Evolutionary conservation across 2,329 filamentous ascomycete species (phyloP), one percentile per base, ranked within the genome.

Genomic region (Penicillium sp.): DNA sequence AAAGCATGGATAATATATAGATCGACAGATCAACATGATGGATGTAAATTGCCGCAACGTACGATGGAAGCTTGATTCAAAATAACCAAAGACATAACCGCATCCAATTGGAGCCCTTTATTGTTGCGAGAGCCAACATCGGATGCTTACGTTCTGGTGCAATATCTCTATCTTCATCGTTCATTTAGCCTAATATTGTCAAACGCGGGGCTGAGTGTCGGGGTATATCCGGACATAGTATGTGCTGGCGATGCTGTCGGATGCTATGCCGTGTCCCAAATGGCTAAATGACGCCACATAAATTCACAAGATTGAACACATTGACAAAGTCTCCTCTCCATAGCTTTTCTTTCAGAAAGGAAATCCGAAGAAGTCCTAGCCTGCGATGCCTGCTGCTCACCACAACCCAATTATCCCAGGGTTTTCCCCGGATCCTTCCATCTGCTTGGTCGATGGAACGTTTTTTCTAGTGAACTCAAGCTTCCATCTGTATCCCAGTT

Each of bases 381-480:
- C 23, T 19, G 13, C 18, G 4, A 52, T 52, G 27, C 19, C n/a
- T 18, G n/a, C 16, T 29, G 10, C 29, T 19, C 6, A 41, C n/a
- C 42, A 39, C 10, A 79, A 79, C 56, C 77, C 77, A 2, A 74
- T 79, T 30, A 61, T 79, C 2, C 74, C 78, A 4, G 78, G 77
- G 11, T 80, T 75, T 48, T 70, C 77, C 47, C 73, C 77, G 0
- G 77, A 79, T 56, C 77, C 77, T 1, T 76, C 71, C 41, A 77
- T 76, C 53, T 70, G 76, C 19, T 70, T 73, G 38, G 73, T 79
- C 6, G 61, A 67, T 32, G 60, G 70, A 23, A 76, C 73, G 0
- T 77, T 75, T 60, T 79, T 77, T 63, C 76, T 76, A 47, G 75
- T 74, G 1, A 70, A 71, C 2, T 78, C 76, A 1, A 75, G 71